Conservation (phyloP, 176 grass and related monocot species). For the Paspalum vaginatum region DNA sequence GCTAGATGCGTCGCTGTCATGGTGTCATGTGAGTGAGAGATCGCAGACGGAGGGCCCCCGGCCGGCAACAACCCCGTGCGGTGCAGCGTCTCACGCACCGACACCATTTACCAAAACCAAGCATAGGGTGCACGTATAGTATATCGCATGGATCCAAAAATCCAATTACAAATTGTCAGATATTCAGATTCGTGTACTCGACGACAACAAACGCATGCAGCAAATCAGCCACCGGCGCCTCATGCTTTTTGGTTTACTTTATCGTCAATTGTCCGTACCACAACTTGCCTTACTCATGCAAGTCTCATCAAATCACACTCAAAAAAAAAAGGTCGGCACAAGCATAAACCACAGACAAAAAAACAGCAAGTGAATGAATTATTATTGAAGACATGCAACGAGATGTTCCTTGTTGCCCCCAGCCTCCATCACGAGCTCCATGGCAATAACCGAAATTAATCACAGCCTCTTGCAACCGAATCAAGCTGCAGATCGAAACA, state of each 20-base stretch:
- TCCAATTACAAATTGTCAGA: not conserved
- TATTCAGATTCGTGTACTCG: not conserved
- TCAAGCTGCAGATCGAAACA: not conserved
- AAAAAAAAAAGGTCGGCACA: too few relatives aligned
- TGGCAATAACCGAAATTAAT: not conserved
- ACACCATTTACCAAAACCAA: not conserved
- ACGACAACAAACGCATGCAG: not conserved
- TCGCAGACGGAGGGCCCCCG: not conserved
- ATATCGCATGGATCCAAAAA: not conserved
- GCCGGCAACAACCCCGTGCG: not conserved
- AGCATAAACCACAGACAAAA: not conserved
- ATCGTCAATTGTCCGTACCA: too few relatives aligned
- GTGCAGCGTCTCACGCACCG: not conserved
- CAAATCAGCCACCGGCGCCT: not conserved
- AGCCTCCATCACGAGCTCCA: not conserved
- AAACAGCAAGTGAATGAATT: not conserved
- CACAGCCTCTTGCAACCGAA: not conserved
- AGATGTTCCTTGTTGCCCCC: not conserved
- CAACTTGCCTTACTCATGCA: not conserved
- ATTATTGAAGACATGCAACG: conserved; percentile 15
- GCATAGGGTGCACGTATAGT: not conserved
- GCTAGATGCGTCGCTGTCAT: not conserved
- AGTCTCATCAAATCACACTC: too few relatives aligned
- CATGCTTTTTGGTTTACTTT: too few relatives aligned
- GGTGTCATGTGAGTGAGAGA: conserved; percentile 9